phyloP scores from a whole-genome alignment of 139 green algal genomes.

The Astrephomene gubernaculifera region DNA sequence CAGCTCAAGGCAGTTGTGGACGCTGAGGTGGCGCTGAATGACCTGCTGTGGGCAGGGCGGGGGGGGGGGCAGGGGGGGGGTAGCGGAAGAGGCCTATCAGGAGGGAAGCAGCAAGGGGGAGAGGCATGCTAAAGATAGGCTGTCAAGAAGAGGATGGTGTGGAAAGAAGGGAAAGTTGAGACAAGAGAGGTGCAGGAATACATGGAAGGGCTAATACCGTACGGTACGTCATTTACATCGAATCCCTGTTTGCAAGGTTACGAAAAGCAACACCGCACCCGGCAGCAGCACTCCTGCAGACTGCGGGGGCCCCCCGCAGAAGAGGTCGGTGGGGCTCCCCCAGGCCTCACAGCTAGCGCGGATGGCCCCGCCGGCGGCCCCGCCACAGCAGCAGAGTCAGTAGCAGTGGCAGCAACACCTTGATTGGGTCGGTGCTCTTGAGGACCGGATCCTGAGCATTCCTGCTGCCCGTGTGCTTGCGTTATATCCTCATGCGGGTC shows the following conservation, averaged over 20 bases:
- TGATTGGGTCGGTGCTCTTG: no score
- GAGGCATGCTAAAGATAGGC: not conserved
- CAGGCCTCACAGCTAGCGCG: no score
- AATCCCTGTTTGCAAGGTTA: not conserved
- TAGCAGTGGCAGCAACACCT: no score
- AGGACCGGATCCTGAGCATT: no score
- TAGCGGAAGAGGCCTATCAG: no score
- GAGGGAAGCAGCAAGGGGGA: not conserved
- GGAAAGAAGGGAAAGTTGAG: not conserved
- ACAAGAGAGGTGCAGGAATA: not conserved
- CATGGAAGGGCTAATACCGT: not conserved
- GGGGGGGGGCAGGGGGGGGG: not conserved
- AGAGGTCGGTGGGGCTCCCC: no score
- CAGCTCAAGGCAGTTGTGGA: slow-evolving; percentile 38
- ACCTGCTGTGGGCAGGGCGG: not conserved
- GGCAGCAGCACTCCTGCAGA: slow-evolving; percentile 24
- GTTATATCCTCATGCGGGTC: no score
- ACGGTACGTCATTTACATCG: not conserved
- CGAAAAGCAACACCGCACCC: not conserved
- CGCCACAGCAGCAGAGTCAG: no score
- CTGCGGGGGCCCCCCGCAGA: not conserved
- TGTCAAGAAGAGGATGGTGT: not conserved
- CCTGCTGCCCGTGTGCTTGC: no score
- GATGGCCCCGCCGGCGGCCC: no score
- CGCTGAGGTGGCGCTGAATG: slow-evolving; percentile 25